These are phyloP conservation scores for Vinca major DNA, from an alignment of 305 asterid species.

Conservation along the genomic window DNA sequence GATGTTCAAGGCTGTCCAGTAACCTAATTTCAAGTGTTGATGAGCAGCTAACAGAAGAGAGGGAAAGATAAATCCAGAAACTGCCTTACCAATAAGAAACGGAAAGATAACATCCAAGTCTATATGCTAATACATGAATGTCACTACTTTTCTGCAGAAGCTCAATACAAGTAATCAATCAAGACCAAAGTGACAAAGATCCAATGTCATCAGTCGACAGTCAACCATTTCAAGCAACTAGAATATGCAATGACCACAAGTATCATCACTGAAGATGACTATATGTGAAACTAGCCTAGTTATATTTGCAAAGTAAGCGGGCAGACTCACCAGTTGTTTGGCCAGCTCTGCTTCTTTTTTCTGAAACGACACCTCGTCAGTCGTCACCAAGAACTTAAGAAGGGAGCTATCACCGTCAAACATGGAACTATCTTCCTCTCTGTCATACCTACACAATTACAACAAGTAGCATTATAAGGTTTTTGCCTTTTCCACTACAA, in stretches of 20 bases:
- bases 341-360: conserved; percentile 88
- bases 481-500: too few relatives aligned
- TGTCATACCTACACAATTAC: conserved; percentile 63
- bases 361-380: conserved; percentile 72
- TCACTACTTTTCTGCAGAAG: too few relatives aligned
- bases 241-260: not conserved
- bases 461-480: not conserved
- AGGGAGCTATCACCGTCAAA: conserved; percentile 59
- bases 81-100: too few relatives aligned
- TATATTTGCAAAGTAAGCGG: not conserved
- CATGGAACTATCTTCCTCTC: conserved; percentile 79
- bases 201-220: not conserved
- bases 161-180: too few relatives aligned
- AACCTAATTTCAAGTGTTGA: not conserved
- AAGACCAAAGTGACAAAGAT: too few relatives aligned
- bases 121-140: too few relatives aligned
- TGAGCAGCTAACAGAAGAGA: too few relatives aligned
- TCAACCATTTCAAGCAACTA: not conserved
- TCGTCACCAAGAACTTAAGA: conserved; percentile 81
- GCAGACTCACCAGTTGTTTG: conserved; percentile 58
- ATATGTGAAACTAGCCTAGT: not conserved
- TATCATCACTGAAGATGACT: not conserved
- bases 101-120: too few relatives aligned
- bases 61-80: too few relatives aligned
- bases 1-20: not conserved